Percentiles rank a stretch among this genome's conserved stretches.
These are phyloP conservation scores for Pichia cactophila DNA, from an alignment of 1,139 yeast species.

Conservation along the genomic window DNA sequence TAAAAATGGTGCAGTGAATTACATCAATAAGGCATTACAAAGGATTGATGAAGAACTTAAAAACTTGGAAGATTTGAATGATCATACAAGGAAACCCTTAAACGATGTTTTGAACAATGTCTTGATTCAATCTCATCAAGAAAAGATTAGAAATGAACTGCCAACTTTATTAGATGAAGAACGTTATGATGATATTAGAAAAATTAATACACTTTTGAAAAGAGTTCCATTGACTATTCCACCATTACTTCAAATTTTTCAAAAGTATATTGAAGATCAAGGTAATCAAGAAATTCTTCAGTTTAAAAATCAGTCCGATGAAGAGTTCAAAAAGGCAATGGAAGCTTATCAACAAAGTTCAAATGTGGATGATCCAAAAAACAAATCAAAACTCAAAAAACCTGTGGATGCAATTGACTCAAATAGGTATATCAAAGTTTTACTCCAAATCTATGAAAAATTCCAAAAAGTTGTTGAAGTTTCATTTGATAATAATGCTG, in stretches of 20 bases:
- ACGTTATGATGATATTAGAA: conserved; percentile 67
- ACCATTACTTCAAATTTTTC: conserved; percentile 70
- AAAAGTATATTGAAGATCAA: conserved; percentile 64
- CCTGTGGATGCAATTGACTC: conserved; percentile 48
- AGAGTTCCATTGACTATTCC: conserved; percentile 69
- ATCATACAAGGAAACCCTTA: conserved; percentile 72
- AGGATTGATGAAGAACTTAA: conserved; percentile 78
- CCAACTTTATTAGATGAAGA: conserved; percentile 64
- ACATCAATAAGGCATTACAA: conserved; percentile 78
- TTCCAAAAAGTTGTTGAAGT: conserved; percentile 58
- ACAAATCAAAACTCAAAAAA: conserved; percentile 11
- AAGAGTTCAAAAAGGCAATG: conserved; percentile 13
- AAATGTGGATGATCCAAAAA: conserved; percentile 9
- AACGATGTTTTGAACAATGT: conserved; percentile 70
- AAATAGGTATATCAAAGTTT: conserved; percentile 68
- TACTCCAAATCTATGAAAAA: conserved; percentile 62
- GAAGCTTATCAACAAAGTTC: conserved; percentile 7
- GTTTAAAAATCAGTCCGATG: conserved; percentile 44
- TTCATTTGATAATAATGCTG: conserved; percentile 70
- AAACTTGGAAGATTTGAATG: conserved; percentile 75
- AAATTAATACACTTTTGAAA: conserved; percentile 69
- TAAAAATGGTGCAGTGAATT: conserved; percentile 80
- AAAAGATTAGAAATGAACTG: conserved; percentile 71
- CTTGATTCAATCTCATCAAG: conserved; percentile 73
- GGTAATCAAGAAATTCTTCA: conserved; percentile 65